These are phyloP conservation scores for Fomitopsis betulina DNA, from an alignment of 1,284 basidiomycete species.

Conservation along the genomic window DNA sequence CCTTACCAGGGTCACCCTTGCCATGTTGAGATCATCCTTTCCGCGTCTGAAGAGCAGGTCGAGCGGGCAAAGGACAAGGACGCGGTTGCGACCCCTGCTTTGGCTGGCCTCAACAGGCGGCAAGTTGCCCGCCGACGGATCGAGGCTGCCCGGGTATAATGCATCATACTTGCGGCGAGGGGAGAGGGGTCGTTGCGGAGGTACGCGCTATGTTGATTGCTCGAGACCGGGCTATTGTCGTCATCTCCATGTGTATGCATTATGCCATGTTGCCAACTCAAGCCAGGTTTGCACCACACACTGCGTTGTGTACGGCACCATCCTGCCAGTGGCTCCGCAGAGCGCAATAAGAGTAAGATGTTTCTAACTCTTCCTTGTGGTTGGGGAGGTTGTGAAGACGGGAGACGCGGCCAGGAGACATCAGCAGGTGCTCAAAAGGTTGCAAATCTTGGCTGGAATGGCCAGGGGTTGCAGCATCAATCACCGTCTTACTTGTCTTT, in stretches of 20 bases:
- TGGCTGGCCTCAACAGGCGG: constrained; percentile 72
- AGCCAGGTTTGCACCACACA: neutral
- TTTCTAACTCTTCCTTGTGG: too few relatives aligned
- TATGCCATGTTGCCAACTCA: constrained; percentile 25
- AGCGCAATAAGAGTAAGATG: neutral
- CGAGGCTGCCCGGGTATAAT: constrained; percentile 58
- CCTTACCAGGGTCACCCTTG: constrained; percentile 89
- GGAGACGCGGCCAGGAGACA: too few relatives aligned
- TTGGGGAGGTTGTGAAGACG: too few relatives aligned
- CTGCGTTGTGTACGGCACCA: too few relatives aligned
- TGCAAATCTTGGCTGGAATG: too few relatives aligned
- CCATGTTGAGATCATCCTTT: constrained; percentile 94
- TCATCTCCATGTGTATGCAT: constrained; percentile 28
- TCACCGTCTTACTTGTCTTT: too few relatives aligned
- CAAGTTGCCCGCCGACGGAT: constrained; percentile 81
- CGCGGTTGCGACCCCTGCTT: constrained; percentile 39
- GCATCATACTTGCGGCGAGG: neutral
- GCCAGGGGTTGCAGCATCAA: too few relatives aligned
- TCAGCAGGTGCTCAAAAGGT: too few relatives aligned
- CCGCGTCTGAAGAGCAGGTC: constrained; percentile 75
- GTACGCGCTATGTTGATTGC: constrained; percentile 16
- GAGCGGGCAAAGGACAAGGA: constrained; percentile 88
- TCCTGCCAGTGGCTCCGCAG: neutral
- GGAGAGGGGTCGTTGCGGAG: constrained; percentile 9
- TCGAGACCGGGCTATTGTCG: constrained; percentile 14